These are phyloP conservation scores for Dianthus caryophyllus DNA, from an alignment of 148 eudicot species.

Conservation along the genomic window DNA sequence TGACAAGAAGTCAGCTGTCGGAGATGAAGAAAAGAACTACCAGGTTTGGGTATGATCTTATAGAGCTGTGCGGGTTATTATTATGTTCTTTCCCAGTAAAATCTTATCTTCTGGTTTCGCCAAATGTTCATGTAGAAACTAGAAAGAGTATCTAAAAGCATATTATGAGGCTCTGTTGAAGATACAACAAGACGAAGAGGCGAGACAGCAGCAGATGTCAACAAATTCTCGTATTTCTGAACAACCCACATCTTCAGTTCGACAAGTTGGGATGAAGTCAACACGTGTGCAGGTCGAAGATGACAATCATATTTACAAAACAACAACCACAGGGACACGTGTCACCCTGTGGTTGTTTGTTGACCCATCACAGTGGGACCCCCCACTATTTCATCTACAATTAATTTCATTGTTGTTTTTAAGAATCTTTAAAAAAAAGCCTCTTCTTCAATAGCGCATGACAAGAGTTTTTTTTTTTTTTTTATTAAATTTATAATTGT, in stretches of 20 bases:
- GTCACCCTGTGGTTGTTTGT: too few relatives aligned
- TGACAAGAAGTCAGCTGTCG: slow-evolving; percentile 59
- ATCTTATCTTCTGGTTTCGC: neutral
- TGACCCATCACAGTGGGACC: too few relatives aligned
- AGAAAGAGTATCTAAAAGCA: slow-evolving; percentile 80
- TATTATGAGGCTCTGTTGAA: slow-evolving; percentile 79
- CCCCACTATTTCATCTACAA: too few relatives aligned
- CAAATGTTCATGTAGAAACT: slow-evolving; percentile 33
- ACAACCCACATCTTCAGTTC: slow-evolving; percentile 35
- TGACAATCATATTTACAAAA: too few relatives aligned
- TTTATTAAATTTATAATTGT: too few relatives aligned
- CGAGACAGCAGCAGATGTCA: slow-evolving; percentile 38
- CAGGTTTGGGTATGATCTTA: slow-evolving; percentile 52
- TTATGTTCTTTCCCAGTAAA: neutral
- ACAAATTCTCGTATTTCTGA: slow-evolving; percentile 22
- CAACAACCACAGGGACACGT: too few relatives aligned
- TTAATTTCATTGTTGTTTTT: too few relatives aligned
- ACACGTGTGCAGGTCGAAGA: slow-evolving; percentile 58
- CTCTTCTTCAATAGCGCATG: too few relatives aligned
- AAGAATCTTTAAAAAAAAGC: too few relatives aligned
- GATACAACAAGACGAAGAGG: slow-evolving; percentile 58
- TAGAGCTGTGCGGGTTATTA: too few relatives aligned
- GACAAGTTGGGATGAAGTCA: slow-evolving; percentile 65
- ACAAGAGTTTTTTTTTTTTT: too few relatives aligned
- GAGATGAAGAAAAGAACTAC: slow-evolving; percentile 40